phyloP scores from a whole-genome alignment of 495 filamentous ascomycete species.

The Xylaria intraflava region DNA sequence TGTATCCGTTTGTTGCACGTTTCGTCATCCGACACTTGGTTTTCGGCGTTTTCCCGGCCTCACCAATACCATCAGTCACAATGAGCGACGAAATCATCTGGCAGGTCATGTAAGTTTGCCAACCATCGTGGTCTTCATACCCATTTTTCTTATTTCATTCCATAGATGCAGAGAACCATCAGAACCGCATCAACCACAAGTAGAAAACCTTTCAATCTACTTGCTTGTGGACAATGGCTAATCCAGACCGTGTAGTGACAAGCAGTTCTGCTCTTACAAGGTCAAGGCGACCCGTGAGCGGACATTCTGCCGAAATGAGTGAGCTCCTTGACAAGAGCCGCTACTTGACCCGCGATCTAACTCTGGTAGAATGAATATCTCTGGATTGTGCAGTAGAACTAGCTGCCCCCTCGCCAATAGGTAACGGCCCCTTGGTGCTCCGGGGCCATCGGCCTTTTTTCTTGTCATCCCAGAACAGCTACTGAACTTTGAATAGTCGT shows the following conservation, averaged over 20 bases:
- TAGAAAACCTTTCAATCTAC: background rate
- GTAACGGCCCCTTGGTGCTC: constrained; percentile 7
- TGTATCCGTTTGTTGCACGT: background rate
- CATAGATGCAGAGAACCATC: background rate
- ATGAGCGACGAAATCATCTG: constrained; percentile 97
- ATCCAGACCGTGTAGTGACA: constrained; percentile 19
- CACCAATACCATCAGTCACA: constrained; percentile 33
- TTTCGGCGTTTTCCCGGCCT: background rate
- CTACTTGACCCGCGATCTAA: background rate
- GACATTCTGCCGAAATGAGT: constrained; percentile 94
- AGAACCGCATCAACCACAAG: background rate
- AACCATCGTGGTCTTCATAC: background rate
- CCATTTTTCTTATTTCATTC: background rate
- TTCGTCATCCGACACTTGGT: background rate
- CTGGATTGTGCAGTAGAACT: constrained; percentile 89
- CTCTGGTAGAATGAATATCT: constrained; percentile 48
- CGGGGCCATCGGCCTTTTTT: background rate
- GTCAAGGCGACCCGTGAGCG: constrained; percentile 88
- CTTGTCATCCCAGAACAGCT: background rate
- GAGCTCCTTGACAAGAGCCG: constrained; percentile 32
- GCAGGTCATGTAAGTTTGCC: constrained; percentile 60
- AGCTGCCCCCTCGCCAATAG: constrained; percentile 88
- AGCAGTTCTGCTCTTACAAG: constrained; percentile 96
- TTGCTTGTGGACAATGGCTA: constrained; percentile 12
- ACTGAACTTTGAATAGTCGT: constrained; percentile 43